A percentile compares a stretch with the other conserved stretches of the same genome.
phyloP scores from a whole-genome alignment of 139 green algal genomes.

The Zygnema circumcarinatum region DNA sequence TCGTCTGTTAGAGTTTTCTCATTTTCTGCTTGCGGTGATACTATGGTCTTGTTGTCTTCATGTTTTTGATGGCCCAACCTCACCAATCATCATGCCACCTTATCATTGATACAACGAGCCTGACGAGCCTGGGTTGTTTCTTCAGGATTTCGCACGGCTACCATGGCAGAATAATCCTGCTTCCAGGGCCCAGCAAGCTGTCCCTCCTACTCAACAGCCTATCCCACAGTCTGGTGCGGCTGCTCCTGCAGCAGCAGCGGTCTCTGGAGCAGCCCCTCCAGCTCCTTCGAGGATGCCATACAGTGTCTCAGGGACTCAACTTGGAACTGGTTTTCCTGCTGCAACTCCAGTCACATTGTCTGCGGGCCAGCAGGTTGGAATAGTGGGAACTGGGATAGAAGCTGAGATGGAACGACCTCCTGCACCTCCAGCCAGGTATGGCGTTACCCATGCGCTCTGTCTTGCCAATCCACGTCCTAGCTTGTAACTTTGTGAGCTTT shows the following conservation, averaged over 20 bases:
- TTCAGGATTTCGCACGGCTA: slow-evolving; percentile 51
- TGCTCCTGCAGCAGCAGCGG: slow-evolving; percentile 3
- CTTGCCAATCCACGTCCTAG: too few species aligned
- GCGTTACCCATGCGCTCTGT: too few species aligned
- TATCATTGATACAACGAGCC: too few species aligned
- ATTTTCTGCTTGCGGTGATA: too few species aligned
- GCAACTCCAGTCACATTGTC: neutral
- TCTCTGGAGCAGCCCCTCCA: neutral
- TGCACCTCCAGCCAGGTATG: neutral
- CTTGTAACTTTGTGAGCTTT: too few species aligned
- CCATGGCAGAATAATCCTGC: slow-evolving; percentile 52
- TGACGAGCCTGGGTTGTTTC: neutral
- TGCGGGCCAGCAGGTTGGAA: neutral
- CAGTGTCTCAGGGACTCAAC: neutral
- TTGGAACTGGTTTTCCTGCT: neutral
- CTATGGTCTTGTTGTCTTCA: too few species aligned
- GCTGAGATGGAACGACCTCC: neutral
- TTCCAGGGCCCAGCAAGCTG: neutral
- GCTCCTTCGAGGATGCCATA: neutral
- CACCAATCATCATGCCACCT: too few species aligned
- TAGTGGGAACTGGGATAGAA: neutral
- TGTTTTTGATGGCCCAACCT: too few species aligned
- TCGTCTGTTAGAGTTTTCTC: too few species aligned
- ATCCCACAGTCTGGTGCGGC: slow-evolving; percentile 23
- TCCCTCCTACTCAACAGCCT: neutral